Evolutionary conservation across 176 grass and related monocot species (phyloP), one percentile per base, ranked within the genome.

Genomic region (Ensete ventricosum): DNA sequence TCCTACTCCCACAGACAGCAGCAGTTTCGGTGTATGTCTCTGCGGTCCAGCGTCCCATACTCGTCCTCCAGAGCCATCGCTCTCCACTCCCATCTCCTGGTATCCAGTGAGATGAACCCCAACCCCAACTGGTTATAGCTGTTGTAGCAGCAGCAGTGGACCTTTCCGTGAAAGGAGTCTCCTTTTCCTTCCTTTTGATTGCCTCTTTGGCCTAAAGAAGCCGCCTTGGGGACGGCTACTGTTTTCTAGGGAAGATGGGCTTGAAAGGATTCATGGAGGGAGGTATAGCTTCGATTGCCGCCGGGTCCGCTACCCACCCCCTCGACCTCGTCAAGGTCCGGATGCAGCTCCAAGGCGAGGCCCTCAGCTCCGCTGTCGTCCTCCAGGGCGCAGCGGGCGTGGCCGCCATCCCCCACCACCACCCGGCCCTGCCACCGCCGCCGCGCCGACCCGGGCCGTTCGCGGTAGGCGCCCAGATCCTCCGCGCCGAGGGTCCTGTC

Each of bases 21-120:
- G 22, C 64, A 66, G 23, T 20, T 27, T 66, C 14, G 34, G 64
- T 23, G 12, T 27, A 66, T 66, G 64, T 67, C 25, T 34, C 13
- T 43, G 14, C 24, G 24, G 63, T 4, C 63, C 20, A 26, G 63
- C 23, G 21, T 26, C 11, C 63, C 63, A 14, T 22, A 65, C 23
- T 65, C 63, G 3, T 65, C 63, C 23, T 27, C 63, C 23, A 13
- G 23, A 8, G 64, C 24, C 25, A 34, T 16, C 25, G 26, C 64
- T 14, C 12, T 24, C 64, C 14, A 16, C 22, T 13, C 64, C 64
- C 64, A 34, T 34, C 24, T 67, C 64, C 23, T 67, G 24, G 24
- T 67, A 11, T 90, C 87, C 82, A 92, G 89, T 81, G 89, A 96
- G 84, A 85, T 90, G 83, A 92, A 82, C 87, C 74, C 87, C 79